Conservation (phyloP, 2,329 filamentous ascomycete species). For the Pseudohalonectria lignicola region DNA sequence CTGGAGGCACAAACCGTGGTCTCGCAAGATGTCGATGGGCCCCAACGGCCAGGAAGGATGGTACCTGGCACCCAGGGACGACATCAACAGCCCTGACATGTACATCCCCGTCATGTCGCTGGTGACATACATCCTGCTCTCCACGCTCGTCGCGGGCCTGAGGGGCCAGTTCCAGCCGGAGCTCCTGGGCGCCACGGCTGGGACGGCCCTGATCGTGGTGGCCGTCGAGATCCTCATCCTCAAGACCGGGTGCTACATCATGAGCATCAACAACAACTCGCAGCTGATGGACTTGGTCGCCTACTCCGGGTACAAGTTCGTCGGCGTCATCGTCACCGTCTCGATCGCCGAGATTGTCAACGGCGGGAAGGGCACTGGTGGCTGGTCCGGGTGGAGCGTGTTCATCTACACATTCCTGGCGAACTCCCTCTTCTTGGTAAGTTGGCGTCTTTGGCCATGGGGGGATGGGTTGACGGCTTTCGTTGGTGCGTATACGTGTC, state of each 20-base stretch:
- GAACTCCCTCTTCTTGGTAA: conserved; percentile 88
- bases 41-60: conserved; percentile 59
- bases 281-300: conserved; percentile 90
- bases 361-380: conserved; percentile 69
- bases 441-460: no score
- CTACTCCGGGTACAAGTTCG: conserved; percentile 97
- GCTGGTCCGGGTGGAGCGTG: conserved; percentile 79
- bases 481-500: no score
- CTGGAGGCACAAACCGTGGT: conserved; percentile 97
- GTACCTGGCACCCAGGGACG: conserved; percentile 87
- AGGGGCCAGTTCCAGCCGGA: conserved; percentile 90
- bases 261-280: conserved; percentile 88
- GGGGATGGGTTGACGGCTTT: no score
- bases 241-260: conserved; percentile 84
- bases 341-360: conserved; percentile 68
- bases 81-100: conserved; percentile 97
- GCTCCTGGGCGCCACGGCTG: conserved; percentile 80
- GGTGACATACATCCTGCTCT: conserved; percentile 93
- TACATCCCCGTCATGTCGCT: conserved; percentile 98
- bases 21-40: conserved; percentile 69
- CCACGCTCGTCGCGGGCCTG: conserved; percentile 79
- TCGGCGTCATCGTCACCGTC: conserved; percentile 87
- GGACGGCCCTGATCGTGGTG: conserved; percentile 72
- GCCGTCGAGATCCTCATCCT: conserved; percentile 80
- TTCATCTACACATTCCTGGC: conserved; percentile 89